Conservation (phyloP, 75 land plant genomes). For the Pinus taeda region DNA sequence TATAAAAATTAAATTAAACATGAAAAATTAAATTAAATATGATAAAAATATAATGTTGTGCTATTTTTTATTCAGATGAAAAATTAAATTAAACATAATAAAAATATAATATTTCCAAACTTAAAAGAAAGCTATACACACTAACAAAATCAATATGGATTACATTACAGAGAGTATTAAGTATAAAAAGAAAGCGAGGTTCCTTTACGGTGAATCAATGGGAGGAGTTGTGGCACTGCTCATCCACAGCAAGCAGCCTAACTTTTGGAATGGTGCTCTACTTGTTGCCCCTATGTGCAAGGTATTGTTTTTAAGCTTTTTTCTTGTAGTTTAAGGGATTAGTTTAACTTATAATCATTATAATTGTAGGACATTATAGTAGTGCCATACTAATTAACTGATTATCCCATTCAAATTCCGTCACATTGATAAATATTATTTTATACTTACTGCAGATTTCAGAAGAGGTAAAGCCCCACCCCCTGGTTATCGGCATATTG, state of each 20-base stretch:
- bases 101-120: no score
- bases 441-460: slow-evolving; percentile 45
- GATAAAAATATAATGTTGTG: no score
- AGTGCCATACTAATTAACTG: no score
- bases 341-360: not conserved
- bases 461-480: slow-evolving; percentile 59
- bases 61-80: no score
- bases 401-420: not conserved
- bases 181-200: slow-evolving; percentile 12
- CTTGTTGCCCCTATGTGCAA: slow-evolving; percentile 35
- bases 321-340: not conserved
- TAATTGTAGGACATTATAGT: no score
- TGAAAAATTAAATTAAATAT: no score
- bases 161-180: slow-evolving; percentile 5
- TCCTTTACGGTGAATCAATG: slow-evolving; percentile 31
- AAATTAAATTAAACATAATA: no score
- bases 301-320: slow-evolving; percentile 2
- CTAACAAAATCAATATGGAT: no score
- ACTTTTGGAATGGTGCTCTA: slow-evolving; percentile 22
- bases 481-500: slow-evolving; percentile 32
- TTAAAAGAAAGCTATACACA: no score
- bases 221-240: slow-evolving; percentile 30
- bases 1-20: no score
- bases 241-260: slow-evolving; percentile 9
- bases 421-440: not conserved